These are phyloP conservation scores for Borovskyia barvae DNA, from an alignment of 208 protist species.

Conservation along the genomic window DNA sequence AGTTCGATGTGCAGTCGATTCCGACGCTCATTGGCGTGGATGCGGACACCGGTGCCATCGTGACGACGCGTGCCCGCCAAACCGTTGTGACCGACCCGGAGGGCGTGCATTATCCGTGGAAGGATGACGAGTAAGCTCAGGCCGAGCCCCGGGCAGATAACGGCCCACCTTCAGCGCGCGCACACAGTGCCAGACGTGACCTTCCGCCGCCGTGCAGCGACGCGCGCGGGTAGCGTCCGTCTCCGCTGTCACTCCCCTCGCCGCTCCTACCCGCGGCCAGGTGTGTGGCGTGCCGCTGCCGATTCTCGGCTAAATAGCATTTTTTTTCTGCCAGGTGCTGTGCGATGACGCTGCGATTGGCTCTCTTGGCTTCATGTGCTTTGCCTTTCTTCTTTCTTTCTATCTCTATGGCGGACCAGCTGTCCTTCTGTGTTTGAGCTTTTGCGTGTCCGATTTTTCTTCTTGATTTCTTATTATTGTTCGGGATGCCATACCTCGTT, in stretches of 20 bases:
- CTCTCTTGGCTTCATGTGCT: no score
- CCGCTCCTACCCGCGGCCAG: no score
- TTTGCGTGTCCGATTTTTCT: slow-evolving; percentile 13
- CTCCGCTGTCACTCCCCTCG: no score
- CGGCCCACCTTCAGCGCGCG: no score
- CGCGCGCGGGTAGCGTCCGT: no score
- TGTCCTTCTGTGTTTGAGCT: slow-evolving; percentile 15
- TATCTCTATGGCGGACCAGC: not conserved
- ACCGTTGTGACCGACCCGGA: slow-evolving; percentile 61
- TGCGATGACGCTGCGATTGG: no score
- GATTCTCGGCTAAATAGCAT: no score
- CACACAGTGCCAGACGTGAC: no score
- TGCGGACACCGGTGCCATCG: slow-evolving; percentile 64
- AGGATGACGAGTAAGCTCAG: not conserved
- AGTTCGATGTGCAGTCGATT: slow-evolving; percentile 68
- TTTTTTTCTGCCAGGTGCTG: slow-evolving; percentile 1
- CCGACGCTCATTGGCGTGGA: slow-evolving; percentile 75
- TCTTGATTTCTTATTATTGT: slow-evolving; percentile 11
- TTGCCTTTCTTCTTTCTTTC: no score
- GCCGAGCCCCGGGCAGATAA: not conserved
- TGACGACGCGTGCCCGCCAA: slow-evolving; percentile 53
- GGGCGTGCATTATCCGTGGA: slow-evolving; percentile 67
- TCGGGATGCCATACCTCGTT: no score
- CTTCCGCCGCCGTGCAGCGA: no score
- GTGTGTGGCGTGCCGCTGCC: no score